Base-by-base conservation (phyloP, 164 flowering plant species). In the Chimonanthus praecox region DNA sequence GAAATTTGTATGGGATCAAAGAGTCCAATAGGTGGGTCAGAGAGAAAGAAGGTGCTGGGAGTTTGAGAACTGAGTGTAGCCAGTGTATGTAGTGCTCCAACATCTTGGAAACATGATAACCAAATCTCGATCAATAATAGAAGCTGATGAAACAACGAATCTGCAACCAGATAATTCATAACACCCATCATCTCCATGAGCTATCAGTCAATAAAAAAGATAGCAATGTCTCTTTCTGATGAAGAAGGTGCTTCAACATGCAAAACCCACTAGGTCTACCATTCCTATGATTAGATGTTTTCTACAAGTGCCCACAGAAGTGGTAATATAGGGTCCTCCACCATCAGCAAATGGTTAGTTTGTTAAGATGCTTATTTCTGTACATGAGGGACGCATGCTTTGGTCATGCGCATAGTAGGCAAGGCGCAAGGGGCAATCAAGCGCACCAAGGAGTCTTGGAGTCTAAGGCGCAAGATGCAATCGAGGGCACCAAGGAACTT, bases 1-100 rank as follows among this genome's bases (percentile, higher is more conserved):
- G 98, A 90, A 77, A 95, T 87, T 78, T 93, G 88, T 69, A 92
- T 90, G 51, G 99, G 99, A 72, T 86, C 87, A 83, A 92, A 89
- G 43, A 84, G 73, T 51, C 83, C 92, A 79, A 44, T 79, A 2
- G 99, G 96, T 61, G 90, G 81, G 73, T 76, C 81, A 49, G 88
- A 85, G 16, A 82, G 83, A 74, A 75, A 80, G 70, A 82, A 33
- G 7, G 76, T 65, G 6, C 90, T 82, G 44, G 85, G 68, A 64
- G 72, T 15, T 49, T 78, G 84, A 66, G 72, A 72, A 18, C 45
- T 72, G 44, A 76, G 72, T 54, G 81, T 74, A 70, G 72, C 15
- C 16, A 75, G 62, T 46, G 75, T 67, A 69, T 78, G 68, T 51
- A 82, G 68, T 67, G 92, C 76, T 51, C 54, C 66, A 48, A 80